phyloP scores from a whole-genome alignment of 805 yeast species.

The Tetrapisispora pingtungensis region DNA sequence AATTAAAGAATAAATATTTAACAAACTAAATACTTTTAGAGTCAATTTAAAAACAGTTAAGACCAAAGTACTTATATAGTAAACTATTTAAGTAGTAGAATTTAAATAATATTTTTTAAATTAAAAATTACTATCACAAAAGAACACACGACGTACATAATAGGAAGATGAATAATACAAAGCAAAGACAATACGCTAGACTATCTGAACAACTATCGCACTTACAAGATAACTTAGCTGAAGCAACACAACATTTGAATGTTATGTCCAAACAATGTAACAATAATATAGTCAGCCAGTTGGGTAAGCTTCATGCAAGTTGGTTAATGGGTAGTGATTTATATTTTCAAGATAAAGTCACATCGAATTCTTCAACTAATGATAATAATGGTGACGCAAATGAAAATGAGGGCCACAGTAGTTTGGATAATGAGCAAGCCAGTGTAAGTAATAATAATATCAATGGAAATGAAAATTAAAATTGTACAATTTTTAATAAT shows the following conservation, averaged over 20 bases:
- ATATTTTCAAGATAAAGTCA: constrained; percentile 11
- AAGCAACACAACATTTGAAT: constrained; percentile 21
- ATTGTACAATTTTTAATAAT: too few species aligned
- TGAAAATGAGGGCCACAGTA: not conserved
- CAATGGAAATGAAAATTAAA: not conserved
- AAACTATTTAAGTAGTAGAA: too few species aligned
- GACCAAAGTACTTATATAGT: too few species aligned
- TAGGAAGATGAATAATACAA: constrained; percentile 15
- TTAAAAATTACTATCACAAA: too few species aligned
- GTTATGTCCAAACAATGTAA: constrained; percentile 26
- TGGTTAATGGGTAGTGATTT: constrained; percentile 27
- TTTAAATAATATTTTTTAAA: too few species aligned
- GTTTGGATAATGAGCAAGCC: not conserved
- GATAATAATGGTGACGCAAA: not conserved
- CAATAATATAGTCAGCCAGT: constrained; percentile 22
- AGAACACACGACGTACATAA: too few species aligned
- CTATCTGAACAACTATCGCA: constrained; percentile 21
- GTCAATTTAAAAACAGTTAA: too few species aligned
- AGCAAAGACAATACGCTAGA: constrained; percentile 26
- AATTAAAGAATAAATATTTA: too few species aligned
- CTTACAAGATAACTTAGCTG: constrained; percentile 20
- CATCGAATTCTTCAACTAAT: not conserved
- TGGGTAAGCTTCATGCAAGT: constrained; percentile 26
- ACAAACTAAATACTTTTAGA: too few species aligned
- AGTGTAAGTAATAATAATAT: not conserved